Conservation (phyloP, 1,284 basidiomycete genomes). For the Quambalaria eucalypti region DNA sequence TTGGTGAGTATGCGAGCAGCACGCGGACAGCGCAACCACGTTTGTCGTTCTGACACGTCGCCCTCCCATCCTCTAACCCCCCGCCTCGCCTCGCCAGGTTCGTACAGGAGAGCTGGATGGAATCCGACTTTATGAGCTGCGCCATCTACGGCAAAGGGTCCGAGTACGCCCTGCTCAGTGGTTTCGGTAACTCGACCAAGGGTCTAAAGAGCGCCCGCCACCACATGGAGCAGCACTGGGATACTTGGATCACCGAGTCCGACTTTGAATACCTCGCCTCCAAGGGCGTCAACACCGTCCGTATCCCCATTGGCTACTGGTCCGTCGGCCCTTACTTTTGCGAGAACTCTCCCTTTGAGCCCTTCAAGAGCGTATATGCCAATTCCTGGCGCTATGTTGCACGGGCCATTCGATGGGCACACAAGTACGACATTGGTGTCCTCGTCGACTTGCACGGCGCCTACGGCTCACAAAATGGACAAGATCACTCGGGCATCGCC, state of each 20-base stretch:
- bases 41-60: too few relatives aligned
- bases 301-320: slow-evolving; percentile 47
- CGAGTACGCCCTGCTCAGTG: slow-evolving; percentile 49
- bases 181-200: slow-evolving; percentile 54
- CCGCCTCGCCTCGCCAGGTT: slow-evolving; percentile 39
- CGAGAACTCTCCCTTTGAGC: slow-evolving; percentile 56
- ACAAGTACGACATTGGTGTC: slow-evolving; percentile 59
- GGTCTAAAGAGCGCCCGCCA: slow-evolving; percentile 50
- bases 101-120: slow-evolving; percentile 53
- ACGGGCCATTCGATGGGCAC: slow-evolving; percentile 63
- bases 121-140: slow-evolving; percentile 60
- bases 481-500: slow-evolving; percentile 65
- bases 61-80: too few relatives aligned
- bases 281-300: slow-evolving; percentile 47
- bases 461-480: slow-evolving; percentile 58
- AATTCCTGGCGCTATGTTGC: slow-evolving; percentile 57
- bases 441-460: slow-evolving; percentile 69
- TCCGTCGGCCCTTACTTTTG: slow-evolving; percentile 48
- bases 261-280: slow-evolving; percentile 48
- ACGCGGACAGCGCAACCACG: too few relatives aligned
- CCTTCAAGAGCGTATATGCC: slow-evolving; percentile 57
- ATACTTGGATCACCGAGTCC: slow-evolving; percentile 61
- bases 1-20: too few relatives aligned
- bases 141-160: slow-evolving; percentile 55
- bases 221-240: slow-evolving; percentile 62